These are phyloP conservation scores for Sclerotinia subarctica DNA, from an alignment of 2,329 filamentous ascomycete genomes.

Conservation along the genomic window DNA sequence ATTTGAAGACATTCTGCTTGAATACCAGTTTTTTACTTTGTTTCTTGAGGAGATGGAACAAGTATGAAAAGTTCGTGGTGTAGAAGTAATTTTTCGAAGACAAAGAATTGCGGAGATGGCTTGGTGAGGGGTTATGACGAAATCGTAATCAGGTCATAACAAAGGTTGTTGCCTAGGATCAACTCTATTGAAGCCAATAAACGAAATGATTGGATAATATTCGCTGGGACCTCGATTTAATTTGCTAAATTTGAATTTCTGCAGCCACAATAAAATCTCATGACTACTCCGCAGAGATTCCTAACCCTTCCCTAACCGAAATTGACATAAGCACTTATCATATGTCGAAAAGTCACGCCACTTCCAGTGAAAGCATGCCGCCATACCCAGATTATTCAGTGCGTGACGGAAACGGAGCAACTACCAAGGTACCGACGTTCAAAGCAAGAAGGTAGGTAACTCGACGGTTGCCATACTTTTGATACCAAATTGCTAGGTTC, in stretches of 20 bases:
- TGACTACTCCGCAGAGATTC: neutral
- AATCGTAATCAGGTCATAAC: neutral
- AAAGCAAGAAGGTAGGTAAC: constrained; percentile 27
- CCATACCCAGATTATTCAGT: constrained; percentile 36
- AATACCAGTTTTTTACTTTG: too few species aligned
- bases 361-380: constrained; percentile 38
- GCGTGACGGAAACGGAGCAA: constrained; percentile 29
- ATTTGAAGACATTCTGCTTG: neutral
- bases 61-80: neutral
- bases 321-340: constrained; percentile 40
- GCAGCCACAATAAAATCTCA: neutral
- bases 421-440: constrained; percentile 33
- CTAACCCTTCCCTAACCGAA: neutral
- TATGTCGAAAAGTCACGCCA: constrained; percentile 42
- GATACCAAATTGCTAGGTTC: constrained; percentile 32
- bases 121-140: constrained; percentile 10
- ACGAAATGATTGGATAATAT: neutral
- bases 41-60: neutral
- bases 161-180: neutral
- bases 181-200: neutral
- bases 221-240: neutral
- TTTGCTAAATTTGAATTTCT: neutral
- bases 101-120: neutral
- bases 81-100: neutral
- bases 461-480: constrained; percentile 26